Conservation (phyloP, 78 protist species). For the Polysphondylium violaceum region DNA sequence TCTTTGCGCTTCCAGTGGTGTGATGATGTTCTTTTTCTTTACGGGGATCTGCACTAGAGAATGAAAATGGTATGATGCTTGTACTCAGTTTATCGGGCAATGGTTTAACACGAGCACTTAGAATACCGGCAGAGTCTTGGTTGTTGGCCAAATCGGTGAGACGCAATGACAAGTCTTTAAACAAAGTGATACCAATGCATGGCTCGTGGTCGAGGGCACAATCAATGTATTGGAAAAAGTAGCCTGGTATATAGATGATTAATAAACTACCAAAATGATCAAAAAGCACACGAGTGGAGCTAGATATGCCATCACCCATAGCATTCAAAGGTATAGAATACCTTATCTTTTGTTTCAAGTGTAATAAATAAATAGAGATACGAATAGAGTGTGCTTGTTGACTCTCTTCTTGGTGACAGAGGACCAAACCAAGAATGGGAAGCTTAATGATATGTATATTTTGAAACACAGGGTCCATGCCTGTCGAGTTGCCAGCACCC, state of each 20-base stretch:
- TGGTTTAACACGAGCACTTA: conserved; percentile 33
- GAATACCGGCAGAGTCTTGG: conserved; percentile 48
- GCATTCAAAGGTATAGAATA: conserved; percentile 45
- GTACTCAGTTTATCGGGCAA: conserved; percentile 19
- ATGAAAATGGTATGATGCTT: conserved; percentile 46
- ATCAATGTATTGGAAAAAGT: conserved; percentile 64
- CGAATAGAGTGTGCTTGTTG: conserved; percentile 17
- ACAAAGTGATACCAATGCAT: conserved; percentile 43
- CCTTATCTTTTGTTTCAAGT: conserved; percentile 50
- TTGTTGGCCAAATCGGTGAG: not conserved
- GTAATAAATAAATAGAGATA: conserved; percentile 50
- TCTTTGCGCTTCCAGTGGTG: not conserved
- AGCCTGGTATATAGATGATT: conserved; percentile 50
- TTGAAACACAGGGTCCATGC: conserved; percentile 17
- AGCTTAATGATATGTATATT: conserved; percentile 61
- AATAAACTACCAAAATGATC: conserved; percentile 41
- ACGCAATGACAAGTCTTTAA: conserved; percentile 34
- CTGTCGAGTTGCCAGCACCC: not conserved
- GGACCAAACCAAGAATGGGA: conserved; percentile 30
- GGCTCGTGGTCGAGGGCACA: conserved; percentile 70
- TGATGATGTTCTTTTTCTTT: not conserved
- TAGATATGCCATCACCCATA: conserved; percentile 30
- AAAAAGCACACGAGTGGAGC: conserved; percentile 36
- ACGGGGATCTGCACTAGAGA: not conserved
- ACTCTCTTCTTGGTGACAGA: conserved; percentile 71